phyloP scores from a whole-genome alignment of 2,329 filamentous ascomycete species.

The Escovopsis sp. region DNA sequence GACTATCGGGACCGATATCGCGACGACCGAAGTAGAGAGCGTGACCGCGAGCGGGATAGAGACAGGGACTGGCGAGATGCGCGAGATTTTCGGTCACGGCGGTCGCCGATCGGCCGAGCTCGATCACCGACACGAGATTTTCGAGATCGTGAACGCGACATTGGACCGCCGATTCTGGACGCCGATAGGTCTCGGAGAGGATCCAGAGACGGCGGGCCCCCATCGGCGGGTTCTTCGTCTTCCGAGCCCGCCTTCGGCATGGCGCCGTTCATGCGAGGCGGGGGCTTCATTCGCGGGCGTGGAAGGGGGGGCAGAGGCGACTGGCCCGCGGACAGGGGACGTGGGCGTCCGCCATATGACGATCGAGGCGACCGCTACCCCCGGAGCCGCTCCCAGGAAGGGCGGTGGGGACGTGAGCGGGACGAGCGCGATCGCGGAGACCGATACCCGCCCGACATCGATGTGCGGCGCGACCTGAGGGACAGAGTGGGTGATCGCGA shows the following conservation, averaged over 20 bases:
- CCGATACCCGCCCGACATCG: constrained; percentile 23
- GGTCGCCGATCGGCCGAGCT: constrained; percentile 43
- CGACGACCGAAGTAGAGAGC: constrained; percentile 45
- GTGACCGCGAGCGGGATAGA: constrained; percentile 40
- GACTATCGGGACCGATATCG: constrained; percentile 46
- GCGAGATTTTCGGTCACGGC: constrained; percentile 29
- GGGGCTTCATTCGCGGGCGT: constrained; percentile 41
- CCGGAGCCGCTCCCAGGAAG: constrained; percentile 51
- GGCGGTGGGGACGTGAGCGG: constrained; percentile 41
- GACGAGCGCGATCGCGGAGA: constrained; percentile 38
- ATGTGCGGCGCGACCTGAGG: constrained; percentile 28
- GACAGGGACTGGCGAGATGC: constrained; percentile 32
- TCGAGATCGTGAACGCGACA: constrained; percentile 42
- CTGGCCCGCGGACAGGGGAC: constrained; percentile 31
- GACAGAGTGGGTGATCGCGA: constrained; percentile 30
- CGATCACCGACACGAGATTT: constrained; percentile 56
- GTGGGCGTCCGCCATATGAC: constrained; percentile 44
- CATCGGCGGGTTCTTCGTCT: constrained; percentile 55
- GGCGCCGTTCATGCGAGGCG: constrained; percentile 37
- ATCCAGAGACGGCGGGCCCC: constrained; percentile 55
- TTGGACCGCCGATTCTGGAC: constrained; percentile 45
- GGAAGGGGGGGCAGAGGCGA: constrained; percentile 30
- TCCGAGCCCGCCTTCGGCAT: constrained; percentile 49
- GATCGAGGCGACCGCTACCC: constrained; percentile 48
- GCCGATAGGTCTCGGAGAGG: constrained; percentile 51